phyloP scores from a whole-genome alignment of 2,329 filamentous ascomycete genomes.

The Claviceps lovelessii region DNA sequence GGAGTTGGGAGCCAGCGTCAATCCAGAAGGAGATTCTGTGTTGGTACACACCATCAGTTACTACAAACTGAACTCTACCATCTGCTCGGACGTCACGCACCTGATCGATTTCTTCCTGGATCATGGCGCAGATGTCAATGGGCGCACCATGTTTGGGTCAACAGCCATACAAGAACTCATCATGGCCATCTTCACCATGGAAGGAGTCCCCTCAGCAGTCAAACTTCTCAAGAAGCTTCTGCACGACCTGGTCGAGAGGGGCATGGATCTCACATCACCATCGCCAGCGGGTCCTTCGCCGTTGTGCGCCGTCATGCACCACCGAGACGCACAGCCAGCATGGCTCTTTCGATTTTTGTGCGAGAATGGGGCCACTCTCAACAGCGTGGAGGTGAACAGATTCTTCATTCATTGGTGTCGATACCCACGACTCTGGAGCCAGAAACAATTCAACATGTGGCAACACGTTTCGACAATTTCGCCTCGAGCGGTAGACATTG shows the following conservation, averaged over 20 bases:
- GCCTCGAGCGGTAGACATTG: not conserved
- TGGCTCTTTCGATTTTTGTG: not conserved
- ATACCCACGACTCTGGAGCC: not conserved
- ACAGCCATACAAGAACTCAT: not conserved
- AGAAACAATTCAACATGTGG: not conserved
- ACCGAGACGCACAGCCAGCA: not conserved
- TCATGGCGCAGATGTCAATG: slow-evolving; percentile 1
- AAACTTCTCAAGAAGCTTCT: not conserved
- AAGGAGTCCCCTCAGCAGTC: not conserved
- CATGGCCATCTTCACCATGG: not conserved
- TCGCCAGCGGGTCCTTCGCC: not conserved
- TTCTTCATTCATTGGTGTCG: not conserved
- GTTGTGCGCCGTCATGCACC: not conserved
- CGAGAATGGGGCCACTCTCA: not conserved
- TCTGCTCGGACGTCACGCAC: not conserved
- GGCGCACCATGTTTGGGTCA: not conserved
- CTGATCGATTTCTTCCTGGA: not conserved
- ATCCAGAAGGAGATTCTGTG: not conserved
- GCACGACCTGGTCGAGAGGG: not conserved
- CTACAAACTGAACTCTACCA: not conserved
- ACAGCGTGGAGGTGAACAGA: not conserved
- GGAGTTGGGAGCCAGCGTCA: not conserved
- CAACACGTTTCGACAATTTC: not conserved
- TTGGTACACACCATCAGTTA: not conserved
- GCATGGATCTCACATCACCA: not conserved